Evolutionary conservation across 2,329 filamentous ascomycete genomes (phyloP).

Genomic region (Sclerotiophoma versabilis): DNA sequence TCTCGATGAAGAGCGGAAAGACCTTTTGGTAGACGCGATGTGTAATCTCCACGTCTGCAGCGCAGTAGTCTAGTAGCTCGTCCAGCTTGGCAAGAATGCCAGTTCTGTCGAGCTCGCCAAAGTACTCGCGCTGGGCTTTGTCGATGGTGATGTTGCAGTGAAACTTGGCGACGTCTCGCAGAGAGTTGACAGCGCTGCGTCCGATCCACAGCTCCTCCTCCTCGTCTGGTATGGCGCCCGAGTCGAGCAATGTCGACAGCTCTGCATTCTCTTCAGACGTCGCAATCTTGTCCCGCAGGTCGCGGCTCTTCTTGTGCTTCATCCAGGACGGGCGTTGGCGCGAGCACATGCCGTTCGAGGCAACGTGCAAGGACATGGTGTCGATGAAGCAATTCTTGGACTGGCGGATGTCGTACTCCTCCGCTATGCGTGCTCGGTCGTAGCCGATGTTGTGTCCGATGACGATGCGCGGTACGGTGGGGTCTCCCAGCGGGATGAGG

Average conservation of each 20-base stretch:
- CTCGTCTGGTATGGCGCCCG: conserved; percentile 73
- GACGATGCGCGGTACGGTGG: conserved; percentile 74
- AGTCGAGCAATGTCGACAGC: conserved; percentile 73
- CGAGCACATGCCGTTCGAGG: conserved; percentile 99
- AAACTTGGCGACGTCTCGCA: conserved; percentile 95
- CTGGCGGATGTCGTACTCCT: conserved; percentile 88
- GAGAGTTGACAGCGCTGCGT: conserved; percentile 90
- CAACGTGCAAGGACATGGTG: conserved; percentile 97
- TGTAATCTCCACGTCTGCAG: conserved; percentile 90
- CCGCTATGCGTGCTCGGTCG: conserved; percentile 83
- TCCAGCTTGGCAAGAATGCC: conserved; percentile 77
- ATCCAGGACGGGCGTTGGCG: conserved; percentile 96
- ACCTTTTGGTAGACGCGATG: conserved; percentile 94
- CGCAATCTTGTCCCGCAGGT: conserved; percentile 80
- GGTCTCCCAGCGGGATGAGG: conserved; percentile 85
- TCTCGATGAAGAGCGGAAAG: conserved; percentile 85
- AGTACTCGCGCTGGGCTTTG: conserved; percentile 85
- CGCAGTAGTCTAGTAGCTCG: conserved; percentile 89
- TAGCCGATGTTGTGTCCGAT: conserved; percentile 97
- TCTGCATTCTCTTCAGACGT: conserved; percentile 74
- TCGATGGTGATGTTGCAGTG: conserved; percentile 92
- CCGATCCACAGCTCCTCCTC: conserved; percentile 97
- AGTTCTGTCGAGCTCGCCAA: conserved; percentile 78
- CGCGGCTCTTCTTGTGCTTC: conserved; percentile 90
- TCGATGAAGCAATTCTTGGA: conserved; percentile 88